A percentile compares a stretch with the other conserved stretches of the same genome.
Evolutionary conservation across 495 filamentous ascomycete species (phyloP).

Genomic region (Xylaria palmicola): DNA sequence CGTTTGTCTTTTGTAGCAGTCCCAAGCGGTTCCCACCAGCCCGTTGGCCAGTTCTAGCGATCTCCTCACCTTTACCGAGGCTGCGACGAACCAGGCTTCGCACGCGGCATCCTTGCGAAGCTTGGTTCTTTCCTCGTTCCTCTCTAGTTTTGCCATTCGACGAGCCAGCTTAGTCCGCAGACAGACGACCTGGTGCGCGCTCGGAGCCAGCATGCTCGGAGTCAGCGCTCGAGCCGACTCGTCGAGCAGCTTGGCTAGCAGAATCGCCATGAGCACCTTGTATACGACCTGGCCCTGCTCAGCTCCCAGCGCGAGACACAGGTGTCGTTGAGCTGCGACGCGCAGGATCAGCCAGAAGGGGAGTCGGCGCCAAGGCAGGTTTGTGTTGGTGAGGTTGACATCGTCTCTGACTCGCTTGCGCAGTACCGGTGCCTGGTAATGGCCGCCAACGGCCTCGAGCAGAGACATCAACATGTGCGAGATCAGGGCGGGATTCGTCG

Average conservation of each 20-base stretch:
- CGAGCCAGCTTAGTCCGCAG: constrained; percentile 58
- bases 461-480: constrained; percentile 56
- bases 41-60: constrained; percentile 18
- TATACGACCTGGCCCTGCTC: constrained; percentile 52
- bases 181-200: constrained; percentile 24
- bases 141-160: constrained; percentile 60
- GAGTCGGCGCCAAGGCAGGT: constrained; percentile 56
- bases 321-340: constrained; percentile 49
- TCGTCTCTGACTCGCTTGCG: constrained; percentile 62
- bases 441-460: constrained; percentile 52
- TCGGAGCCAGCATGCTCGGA: too few relatives aligned
- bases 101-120: neutral
- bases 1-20: constrained; percentile 24
- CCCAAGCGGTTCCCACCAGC: constrained; percentile 27
- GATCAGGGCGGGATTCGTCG: constrained; percentile 52
- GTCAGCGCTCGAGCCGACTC: constrained; percentile 34
- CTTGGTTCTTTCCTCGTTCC: constrained; percentile 22
- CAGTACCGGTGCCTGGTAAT: constrained; percentile 31
- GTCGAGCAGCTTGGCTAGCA: constrained; percentile 45
- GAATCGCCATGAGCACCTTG: constrained; percentile 54
- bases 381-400: constrained; percentile 44
- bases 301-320: constrained; percentile 44
- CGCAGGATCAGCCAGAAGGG: constrained; percentile 59
- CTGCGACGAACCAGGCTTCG: constrained; percentile 17
- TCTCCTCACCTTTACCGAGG: constrained; percentile 19